Percentiles rank a stretch among this genome's conserved stretches.
Evolutionary conservation across 2,329 filamentous ascomycete species (phyloP).

Genomic region (Trichoderma lentiforme): DNA sequence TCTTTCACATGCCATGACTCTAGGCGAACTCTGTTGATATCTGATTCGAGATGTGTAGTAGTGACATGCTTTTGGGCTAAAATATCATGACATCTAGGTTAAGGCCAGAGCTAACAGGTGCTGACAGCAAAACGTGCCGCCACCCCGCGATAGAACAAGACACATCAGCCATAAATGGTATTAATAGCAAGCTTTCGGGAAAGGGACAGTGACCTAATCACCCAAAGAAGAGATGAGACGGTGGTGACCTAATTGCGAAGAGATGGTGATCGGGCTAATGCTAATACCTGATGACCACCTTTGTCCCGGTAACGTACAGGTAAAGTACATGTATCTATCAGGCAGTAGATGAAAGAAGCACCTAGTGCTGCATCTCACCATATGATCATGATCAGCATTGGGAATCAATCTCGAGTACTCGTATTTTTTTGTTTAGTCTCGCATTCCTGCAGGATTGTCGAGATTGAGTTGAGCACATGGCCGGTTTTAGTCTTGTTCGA

Average conservation of each 20-base stretch:
- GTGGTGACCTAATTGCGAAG: not conserved
- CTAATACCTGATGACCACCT: not conserved
- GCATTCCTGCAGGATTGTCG: slow-evolving; percentile 2
- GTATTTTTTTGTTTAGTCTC: not conserved
- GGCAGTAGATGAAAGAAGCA: not conserved
- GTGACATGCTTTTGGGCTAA: not conserved
- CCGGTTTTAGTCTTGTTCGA: not conserved
- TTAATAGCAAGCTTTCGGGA: slow-evolving; percentile 5
- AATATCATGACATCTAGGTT: not conserved
- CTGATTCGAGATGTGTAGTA: not conserved
- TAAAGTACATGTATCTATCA: too few relatives aligned
- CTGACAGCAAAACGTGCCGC: not conserved
- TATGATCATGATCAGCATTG: not conserved
- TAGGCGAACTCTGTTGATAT: not conserved
- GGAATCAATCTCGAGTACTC: not conserved
- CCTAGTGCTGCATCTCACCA: not conserved
- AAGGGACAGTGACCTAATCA: not conserved
- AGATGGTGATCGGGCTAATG: not conserved
- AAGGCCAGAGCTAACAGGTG: not conserved
- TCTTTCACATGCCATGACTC: not conserved
- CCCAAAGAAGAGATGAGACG: not conserved
- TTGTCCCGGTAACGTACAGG: not conserved
- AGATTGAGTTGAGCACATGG: not conserved
- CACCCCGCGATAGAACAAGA: not conserved
- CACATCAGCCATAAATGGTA: not conserved